Evolutionary conservation across 306 rosid genomes (phyloP).

Genomic region (Lathyrus tuberosus): DNA sequence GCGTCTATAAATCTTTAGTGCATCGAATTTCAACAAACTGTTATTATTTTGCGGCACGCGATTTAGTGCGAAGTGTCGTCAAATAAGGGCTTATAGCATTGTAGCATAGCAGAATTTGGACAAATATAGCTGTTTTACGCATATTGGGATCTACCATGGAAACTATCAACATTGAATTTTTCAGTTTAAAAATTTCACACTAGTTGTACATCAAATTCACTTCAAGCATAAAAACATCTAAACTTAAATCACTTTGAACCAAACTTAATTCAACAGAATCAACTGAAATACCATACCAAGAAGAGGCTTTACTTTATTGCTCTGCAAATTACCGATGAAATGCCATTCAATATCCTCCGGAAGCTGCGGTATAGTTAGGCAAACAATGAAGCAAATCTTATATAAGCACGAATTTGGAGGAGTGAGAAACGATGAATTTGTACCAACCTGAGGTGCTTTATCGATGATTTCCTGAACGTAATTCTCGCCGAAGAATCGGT

Average conservation of each 20-base stretch:
- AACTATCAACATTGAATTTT: background rate
- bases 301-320: constrained; percentile 85
- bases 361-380: constrained; percentile 47
- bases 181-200: background rate
- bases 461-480: constrained; percentile 84
- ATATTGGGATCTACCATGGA: background rate
- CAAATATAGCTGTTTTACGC: too few relatives aligned
- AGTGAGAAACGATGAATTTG: too few relatives aligned
- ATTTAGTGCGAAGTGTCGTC: too few relatives aligned
- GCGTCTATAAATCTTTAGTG: too few relatives aligned
- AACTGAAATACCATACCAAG: constrained; percentile 51
- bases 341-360: constrained; percentile 93
- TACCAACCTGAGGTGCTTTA: constrained; percentile 59
- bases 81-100: too few relatives aligned
- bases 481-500: constrained; percentile 87
- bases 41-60: too few relatives aligned
- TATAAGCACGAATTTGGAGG: too few relatives aligned
- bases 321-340: constrained; percentile 88
- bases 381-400: too few relatives aligned
- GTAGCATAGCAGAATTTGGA: too few relatives aligned
- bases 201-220: background rate
- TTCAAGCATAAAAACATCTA: background rate
- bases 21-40: too few relatives aligned
- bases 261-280: background rate
- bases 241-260: background rate